Percentiles rank a stretch among this genome's conserved stretches.
Conservation (phyloP, 2,329 filamentous ascomycete genomes). For the Clarireedia sp. region DNA sequence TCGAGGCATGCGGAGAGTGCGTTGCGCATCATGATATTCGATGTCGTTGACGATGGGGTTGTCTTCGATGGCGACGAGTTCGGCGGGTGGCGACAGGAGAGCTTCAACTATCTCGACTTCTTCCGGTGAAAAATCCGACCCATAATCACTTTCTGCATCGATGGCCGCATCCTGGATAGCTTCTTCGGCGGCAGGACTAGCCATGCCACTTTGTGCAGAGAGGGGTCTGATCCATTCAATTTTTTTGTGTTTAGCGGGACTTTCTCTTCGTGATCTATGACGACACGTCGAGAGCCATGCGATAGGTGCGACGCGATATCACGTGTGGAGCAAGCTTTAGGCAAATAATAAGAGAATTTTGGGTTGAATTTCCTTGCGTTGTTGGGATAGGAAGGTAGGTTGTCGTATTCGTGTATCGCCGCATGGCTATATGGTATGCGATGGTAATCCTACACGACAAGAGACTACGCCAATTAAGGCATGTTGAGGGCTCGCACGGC, state of each 20-base stretch:
- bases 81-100: slow-evolving; percentile 39
- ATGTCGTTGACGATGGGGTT: slow-evolving; percentile 22
- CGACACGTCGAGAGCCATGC: background rate
- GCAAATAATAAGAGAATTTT: background rate
- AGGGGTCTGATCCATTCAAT: slow-evolving; percentile 11
- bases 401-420: too few relatives aligned
- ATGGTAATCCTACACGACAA: too few relatives aligned
- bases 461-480: too few relatives aligned
- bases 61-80: slow-evolving; percentile 28
- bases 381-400: too few relatives aligned
- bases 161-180: background rate
- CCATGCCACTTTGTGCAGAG: slow-evolving; percentile 17
- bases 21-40: slow-evolving; percentile 29
- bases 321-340: background rate
- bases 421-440: too few relatives aligned
- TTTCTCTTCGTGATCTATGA: background rate
- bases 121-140: slow-evolving; percentile 51
- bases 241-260: background rate
- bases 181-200: slow-evolving; percentile 15
- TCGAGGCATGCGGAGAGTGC: slow-evolving; percentile 33
- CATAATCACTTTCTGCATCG: slow-evolving; percentile 48
- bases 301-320: background rate
- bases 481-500: too few relatives aligned
- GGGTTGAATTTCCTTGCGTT: too few relatives aligned
- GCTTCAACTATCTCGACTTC: slow-evolving; percentile 46